A percentile compares a stretch with the other conserved stretches of the same genome.
Evolutionary conservation across 1,139 yeast species (phyloP).

Genomic region (Ogataea hybrid): DNA sequence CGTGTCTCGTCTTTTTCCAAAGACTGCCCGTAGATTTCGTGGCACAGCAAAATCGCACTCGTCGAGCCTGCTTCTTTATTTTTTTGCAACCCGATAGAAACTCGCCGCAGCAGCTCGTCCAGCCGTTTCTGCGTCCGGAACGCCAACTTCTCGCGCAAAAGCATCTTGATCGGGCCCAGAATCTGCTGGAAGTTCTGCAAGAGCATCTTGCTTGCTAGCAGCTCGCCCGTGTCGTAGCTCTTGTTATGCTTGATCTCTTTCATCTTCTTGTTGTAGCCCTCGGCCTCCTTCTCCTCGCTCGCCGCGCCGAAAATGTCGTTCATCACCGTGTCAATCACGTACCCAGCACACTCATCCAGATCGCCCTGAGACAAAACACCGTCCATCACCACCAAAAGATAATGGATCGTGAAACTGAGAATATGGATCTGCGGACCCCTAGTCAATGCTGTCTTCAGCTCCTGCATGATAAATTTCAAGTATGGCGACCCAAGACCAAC

Average conservation of each 20-base stretch:
- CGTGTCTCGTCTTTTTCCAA: conserved; percentile 28
- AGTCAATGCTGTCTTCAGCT: conserved; percentile 72
- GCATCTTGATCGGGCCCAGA: conserved; percentile 65
- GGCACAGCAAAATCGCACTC: conserved; percentile 68
- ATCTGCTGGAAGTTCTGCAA: conserved; percentile 58
- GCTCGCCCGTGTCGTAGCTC: conserved; percentile 84
- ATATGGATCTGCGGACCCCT: conserved; percentile 96
- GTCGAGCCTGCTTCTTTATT: conserved; percentile 61
- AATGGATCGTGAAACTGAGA: conserved; percentile 82
- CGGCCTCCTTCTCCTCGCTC: conserved; percentile 94
- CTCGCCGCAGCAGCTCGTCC: conserved; percentile 75
- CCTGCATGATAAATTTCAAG: conserved; percentile 70
- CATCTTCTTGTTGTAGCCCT: conserved; percentile 82
- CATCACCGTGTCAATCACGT: conserved; percentile 75
- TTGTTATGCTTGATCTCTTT: conserved; percentile 89
- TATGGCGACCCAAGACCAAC: conserved; percentile 69
- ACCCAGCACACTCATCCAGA: conserved; percentile 62
- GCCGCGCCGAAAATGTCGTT: conserved; percentile 92
- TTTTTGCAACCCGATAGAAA: conserved; percentile 72
- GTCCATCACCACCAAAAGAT: conserved; percentile 57
- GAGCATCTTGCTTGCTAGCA: conserved; percentile 65
- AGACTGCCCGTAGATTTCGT: conserved; percentile 66
- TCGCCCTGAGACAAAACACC: conserved; percentile 59
- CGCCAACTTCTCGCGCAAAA: conserved; percentile 64
- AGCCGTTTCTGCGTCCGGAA: conserved; percentile 70